phyloP scores from a whole-genome alignment of 345 rosid genomes.

The Salix udensis region DNA sequence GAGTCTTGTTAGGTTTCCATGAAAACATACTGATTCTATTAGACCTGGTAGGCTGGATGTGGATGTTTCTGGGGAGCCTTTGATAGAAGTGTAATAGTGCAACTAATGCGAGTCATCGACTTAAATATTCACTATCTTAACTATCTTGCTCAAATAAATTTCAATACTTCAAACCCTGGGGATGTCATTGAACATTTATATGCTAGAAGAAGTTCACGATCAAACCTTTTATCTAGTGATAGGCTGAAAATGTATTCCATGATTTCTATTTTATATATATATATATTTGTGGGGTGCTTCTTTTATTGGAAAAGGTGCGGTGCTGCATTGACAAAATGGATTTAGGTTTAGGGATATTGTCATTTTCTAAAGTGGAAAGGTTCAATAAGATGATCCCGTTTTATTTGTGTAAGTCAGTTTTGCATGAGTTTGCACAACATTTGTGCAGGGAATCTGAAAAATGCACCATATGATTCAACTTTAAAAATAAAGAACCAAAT shows the following conservation, averaged over 20 bases:
- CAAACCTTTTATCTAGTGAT: background rate
- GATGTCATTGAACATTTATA: background rate
- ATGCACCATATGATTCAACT: background rate
- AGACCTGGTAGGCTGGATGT: background rate
- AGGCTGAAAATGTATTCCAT: background rate
- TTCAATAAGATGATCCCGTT: background rate
- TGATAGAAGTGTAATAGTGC: background rate
- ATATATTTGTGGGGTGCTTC: background rate
- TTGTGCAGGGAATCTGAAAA: background rate
- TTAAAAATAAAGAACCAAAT: background rate
- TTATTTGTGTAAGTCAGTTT: background rate
- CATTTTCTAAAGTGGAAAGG: background rate
- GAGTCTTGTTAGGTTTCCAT: background rate
- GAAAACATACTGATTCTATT: background rate
- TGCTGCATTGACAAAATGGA: background rate
- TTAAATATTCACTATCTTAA: background rate
- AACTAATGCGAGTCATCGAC: background rate
- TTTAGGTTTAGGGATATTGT: background rate
- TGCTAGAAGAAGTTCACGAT: background rate
- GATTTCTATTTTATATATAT: too few species aligned
- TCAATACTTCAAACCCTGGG: background rate
- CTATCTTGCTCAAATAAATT: background rate
- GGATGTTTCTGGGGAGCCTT: background rate
- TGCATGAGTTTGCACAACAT: background rate
- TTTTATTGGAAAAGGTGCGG: background rate